Evolutionary conservation across 306 rosid species (phyloP).

Genomic region (Neltuma alba): DNA sequence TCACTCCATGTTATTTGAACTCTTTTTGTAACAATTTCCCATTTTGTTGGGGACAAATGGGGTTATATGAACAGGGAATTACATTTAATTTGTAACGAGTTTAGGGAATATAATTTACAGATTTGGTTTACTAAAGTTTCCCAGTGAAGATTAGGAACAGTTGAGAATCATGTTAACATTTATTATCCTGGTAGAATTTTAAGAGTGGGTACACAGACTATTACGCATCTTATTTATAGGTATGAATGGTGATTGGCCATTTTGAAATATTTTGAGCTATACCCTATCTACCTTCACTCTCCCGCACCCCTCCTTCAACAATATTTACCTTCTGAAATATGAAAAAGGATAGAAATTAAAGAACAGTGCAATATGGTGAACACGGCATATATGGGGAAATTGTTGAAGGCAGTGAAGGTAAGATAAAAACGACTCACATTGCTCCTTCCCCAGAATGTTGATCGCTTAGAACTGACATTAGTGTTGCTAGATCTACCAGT

Average conservation of each 20-base stretch:
- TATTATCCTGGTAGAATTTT: neutral
- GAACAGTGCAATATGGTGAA: neutral
- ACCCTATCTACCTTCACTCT: neutral
- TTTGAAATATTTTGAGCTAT: neutral
- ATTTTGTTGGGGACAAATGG: neutral
- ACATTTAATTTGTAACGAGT: neutral
- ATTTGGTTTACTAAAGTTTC: neutral
- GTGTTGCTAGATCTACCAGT: slow-evolving; percentile 61
- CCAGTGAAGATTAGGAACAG: neutral
- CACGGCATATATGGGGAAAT: neutral
- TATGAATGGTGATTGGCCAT: neutral
- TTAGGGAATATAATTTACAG: neutral
- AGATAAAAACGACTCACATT: slow-evolving; percentile 65
- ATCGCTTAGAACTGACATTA: slow-evolving; percentile 64
- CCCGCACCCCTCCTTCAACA: neutral
- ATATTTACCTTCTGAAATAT: neutral
- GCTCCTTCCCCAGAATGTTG: slow-evolving; percentile 97
- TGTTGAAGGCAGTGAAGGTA: slow-evolving; percentile 4
- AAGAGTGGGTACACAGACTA: neutral
- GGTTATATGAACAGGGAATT: neutral
- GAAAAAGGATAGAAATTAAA: neutral
- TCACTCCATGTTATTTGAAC: neutral
- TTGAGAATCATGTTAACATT: neutral
- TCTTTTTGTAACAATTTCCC: neutral
- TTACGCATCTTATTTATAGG: neutral